Percentiles rank a stretch among this genome's conserved stretches.
These are phyloP conservation scores for Diplodia corticola DNA, from an alignment of 2,329 filamentous ascomycete genomes.

Conservation along the genomic window DNA sequence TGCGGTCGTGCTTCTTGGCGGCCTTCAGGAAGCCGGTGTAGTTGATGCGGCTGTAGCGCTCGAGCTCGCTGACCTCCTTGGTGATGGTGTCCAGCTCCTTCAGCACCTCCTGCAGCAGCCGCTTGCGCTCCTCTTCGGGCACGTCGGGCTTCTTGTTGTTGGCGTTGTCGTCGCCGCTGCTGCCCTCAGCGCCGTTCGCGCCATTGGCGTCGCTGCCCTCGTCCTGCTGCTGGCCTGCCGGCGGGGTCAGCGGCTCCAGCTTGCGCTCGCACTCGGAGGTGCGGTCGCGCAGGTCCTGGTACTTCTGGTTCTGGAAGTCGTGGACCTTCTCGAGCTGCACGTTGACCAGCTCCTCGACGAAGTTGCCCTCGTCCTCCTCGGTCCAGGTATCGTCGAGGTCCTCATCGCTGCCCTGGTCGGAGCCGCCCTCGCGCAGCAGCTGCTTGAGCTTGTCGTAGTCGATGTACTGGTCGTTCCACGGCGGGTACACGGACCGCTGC, in stretches of 20 bases:
- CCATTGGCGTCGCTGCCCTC: slow-evolving; percentile 1
- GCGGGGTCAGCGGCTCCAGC: slow-evolving; percentile 58
- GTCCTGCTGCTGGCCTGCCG: slow-evolving; percentile 18
- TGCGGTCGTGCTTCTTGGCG: slow-evolving; percentile 97
- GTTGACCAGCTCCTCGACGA: slow-evolving; percentile 94
- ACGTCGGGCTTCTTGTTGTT: slow-evolving; percentile 33
- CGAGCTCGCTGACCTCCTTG: slow-evolving; percentile 87
- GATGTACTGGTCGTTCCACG: slow-evolving; percentile 93
- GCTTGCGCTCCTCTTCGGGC: slow-evolving; percentile 46
- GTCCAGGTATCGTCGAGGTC: slow-evolving; percentile 73
- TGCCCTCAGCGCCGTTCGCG: neutral
- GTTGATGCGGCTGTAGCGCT: slow-evolving; percentile 94
- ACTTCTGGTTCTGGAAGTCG: slow-evolving; percentile 79
- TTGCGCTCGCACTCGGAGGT: slow-evolving; percentile 68
- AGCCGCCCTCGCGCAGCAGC: slow-evolving; percentile 72
- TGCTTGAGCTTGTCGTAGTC: slow-evolving; percentile 93
- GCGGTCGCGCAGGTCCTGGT: slow-evolving; percentile 77
- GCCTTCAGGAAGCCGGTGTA: slow-evolving; percentile 98
- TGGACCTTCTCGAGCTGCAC: slow-evolving; percentile 94
- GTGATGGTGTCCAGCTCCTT: slow-evolving; percentile 83
- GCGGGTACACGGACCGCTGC: slow-evolving; percentile 73
- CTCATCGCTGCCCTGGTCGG: slow-evolving; percentile 47
- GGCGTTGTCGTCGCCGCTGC: slow-evolving; percentile 25
- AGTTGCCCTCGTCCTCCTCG: slow-evolving; percentile 87
- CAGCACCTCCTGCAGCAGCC: slow-evolving; percentile 69